Evolutionary conservation across 1,284 basidiomycete genomes (phyloP).

Genomic region (Calocybe gambosa): DNA sequence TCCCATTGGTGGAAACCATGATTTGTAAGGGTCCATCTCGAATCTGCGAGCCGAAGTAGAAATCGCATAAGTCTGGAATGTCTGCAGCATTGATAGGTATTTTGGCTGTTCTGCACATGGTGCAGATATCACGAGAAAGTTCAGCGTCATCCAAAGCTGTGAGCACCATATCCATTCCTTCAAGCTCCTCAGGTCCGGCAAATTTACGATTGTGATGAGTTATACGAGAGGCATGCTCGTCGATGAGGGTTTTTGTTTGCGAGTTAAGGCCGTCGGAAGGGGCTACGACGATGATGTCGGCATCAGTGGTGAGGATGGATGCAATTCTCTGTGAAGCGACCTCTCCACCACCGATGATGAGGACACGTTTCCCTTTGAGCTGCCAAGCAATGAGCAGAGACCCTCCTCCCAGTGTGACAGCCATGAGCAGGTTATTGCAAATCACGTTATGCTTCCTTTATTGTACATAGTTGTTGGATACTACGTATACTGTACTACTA

Average conservation of each 20-base stretch:
- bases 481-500: neutral
- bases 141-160: constrained; percentile 89
- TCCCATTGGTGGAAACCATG: constrained; percentile 94
- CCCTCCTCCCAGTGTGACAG: constrained; percentile 33
- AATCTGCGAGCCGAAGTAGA: constrained; percentile 96
- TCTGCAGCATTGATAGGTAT: constrained; percentile 97
- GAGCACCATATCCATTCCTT: constrained; percentile 82
- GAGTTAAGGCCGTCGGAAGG: constrained; percentile 59
- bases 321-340: constrained; percentile 78
- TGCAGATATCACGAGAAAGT: constrained; percentile 67
- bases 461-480: too few species aligned
- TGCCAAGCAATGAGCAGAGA: constrained; percentile 87
- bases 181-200: constrained; percentile 48
- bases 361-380: constrained; percentile 73
- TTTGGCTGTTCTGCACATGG: constrained; percentile 59
- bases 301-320: constrained; percentile 60
- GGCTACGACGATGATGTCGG: constrained; percentile 55
- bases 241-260: constrained; percentile 49
- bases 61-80: constrained; percentile 93
- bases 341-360: constrained; percentile 87
- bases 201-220: constrained; percentile 71
- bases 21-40: constrained; percentile 89
- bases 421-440: constrained; percentile 9
- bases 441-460: neutral
- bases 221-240: constrained; percentile 47